Evolutionary conservation across 331 rosid genomes (phyloP), one percentile per base, ranked within the genome.

Genomic region (Pyrus hybrid): DNA sequence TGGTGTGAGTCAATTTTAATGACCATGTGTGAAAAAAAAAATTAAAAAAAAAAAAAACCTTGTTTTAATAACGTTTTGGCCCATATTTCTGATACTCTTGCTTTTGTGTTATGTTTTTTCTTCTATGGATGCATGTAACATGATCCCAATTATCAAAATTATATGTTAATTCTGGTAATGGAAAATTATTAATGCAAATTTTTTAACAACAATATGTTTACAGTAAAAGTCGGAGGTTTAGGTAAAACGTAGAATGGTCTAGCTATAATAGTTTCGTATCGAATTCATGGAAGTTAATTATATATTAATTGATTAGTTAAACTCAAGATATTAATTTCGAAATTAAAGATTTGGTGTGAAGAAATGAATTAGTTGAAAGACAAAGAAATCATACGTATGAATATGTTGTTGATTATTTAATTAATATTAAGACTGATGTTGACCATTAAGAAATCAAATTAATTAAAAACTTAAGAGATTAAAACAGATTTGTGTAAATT

Each of bases 401-500:
- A 35, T 35, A 35, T 8, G 43, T 35, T 35, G 12, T 35, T 35
- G 43, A 35, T 35, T 35, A 32, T 33, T 35, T 56, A 57, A 72
- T 6, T 22, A 66, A 70, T 80, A 80, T 69, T 68, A 68, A 22
- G 83, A 81, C 81, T 64, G 76, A 66, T 22, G 65, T 33, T 66
- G 83, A 63, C 83, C 78, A 63, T 41, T 35, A 22, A 25, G 26
- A 18, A 37, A 10, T 26, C 11, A 12, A 37, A 10, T 26, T 41
- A 25, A 73, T 37, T 25, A 43, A 32, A 9, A 45, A 26, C 51
- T 43, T 7, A 9, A 30, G 57, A 35, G 79, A 81, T 75, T 70
- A 68, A 63, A 85, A 78, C 68, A n/a, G 71, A 53, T 84, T 76
- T 86, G 81, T 82, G 43, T 35, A 35, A 35, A 35, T 8, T 35